Evolutionary conservation across 371 early-diverging fungal species (phyloP), one percentile per base, ranked within the genome.

Genomic region (Basidiobolus heterosporus): DNA sequence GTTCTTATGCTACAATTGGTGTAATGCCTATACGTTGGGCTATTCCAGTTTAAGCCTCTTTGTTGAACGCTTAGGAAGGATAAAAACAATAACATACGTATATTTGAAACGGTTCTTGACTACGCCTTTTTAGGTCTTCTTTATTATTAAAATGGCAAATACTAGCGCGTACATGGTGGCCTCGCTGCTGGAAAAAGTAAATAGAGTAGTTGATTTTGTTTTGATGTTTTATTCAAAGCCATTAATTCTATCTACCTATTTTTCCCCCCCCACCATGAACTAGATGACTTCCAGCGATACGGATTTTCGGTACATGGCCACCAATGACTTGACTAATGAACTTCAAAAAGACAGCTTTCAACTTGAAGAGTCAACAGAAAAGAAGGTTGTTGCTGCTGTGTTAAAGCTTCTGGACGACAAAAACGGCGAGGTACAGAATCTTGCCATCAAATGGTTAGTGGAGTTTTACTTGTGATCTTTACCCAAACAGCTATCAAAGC

Each of bases 291-390:
- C 75, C 51, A 64, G 69, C 38, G 96, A 95, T 67, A 70, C 82
- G 43, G 96, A 95, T 65, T 80, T 87, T 58, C 87, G 96, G 49
- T 88, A 80, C 63, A 93, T 95, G 92, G 93, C 91, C 15, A 54
- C 82, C 40, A 81, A 81, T 50, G 93, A 93, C 65, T 61, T 95
- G 49, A 78, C 76, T 52, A 75, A 74, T 20, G 79, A 78, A 45
- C 72, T 91, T 14, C 74, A 74, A 53, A 69, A 72, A 46, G 58
- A 69, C 5, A 57, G 53, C 15, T 73, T 75, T 49, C 50, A 51
- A 6, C 61, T 85, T 40, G 86, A 87, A 36, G 71, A 78, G 14
- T 23, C 63, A 3, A 72, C 75, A 21, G 86, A 83, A 53, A 60
- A 62, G 23, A 75, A 70, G 49, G 72, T 80, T 8, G 76, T 77